Conservation (phyloP, 2,329 filamentous ascomycete species). For the Cladobotryum protrusum region DNA sequence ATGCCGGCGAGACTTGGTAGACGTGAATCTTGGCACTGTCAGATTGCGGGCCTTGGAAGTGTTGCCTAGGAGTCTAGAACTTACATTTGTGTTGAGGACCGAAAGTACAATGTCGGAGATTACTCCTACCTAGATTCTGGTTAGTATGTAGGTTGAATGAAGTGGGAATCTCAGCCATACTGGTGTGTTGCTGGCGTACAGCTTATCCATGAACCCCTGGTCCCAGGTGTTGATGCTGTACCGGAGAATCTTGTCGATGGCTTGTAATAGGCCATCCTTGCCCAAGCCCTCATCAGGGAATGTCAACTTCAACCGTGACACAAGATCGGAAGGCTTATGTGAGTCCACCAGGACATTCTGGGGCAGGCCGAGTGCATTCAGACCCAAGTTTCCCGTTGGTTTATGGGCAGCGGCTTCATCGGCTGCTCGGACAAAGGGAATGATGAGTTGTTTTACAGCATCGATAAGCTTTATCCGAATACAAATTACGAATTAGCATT, state of each 20-base stretch:
- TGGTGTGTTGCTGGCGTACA: slow-evolving; percentile 86
- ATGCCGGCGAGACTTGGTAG: slow-evolving; percentile 84
- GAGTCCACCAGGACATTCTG: slow-evolving; percentile 59
- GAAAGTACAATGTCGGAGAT: slow-evolving; percentile 79
- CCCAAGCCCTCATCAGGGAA: slow-evolving; percentile 55
- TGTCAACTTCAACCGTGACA: slow-evolving; percentile 49
- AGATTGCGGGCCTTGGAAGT: background rate
- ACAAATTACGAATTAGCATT: background rate
- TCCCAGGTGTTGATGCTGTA: slow-evolving; percentile 99
- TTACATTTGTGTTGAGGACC: slow-evolving; percentile 81
- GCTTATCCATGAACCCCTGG: slow-evolving; percentile 91
- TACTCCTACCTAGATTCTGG: slow-evolving; percentile 59
- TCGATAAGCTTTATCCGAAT: slow-evolving; percentile 51
- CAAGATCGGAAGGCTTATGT: slow-evolving; percentile 51
- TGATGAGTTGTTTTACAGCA: slow-evolving; percentile 59
- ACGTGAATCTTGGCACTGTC: slow-evolving; percentile 60
- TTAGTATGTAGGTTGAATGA: background rate
- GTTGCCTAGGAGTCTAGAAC: slow-evolving; percentile 15
- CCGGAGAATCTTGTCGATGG: slow-evolving; percentile 63
- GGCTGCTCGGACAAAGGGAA: slow-evolving; percentile 65
- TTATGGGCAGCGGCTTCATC: slow-evolving; percentile 55
- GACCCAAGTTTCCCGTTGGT: slow-evolving; percentile 42
- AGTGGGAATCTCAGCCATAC: slow-evolving; percentile 34
- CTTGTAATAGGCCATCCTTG: slow-evolving; percentile 67
- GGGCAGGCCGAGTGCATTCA: slow-evolving; percentile 31